Conservation (phyloP, 148 eudicot species). For the Chenopodium quinoa region DNA sequence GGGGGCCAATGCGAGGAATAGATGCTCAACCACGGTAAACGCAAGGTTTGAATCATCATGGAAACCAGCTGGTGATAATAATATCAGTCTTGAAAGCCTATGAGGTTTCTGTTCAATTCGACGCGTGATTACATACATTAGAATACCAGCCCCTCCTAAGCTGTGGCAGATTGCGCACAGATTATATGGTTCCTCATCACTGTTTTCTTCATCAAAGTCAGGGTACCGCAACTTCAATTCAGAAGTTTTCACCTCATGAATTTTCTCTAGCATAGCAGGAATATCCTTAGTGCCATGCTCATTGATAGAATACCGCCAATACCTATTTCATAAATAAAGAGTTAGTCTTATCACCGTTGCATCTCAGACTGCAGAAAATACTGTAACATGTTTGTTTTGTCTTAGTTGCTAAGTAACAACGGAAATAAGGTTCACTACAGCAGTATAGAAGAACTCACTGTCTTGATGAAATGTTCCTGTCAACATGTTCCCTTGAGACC, state of each 20-base stretch:
- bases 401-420: neutral
- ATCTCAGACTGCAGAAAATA: neutral
- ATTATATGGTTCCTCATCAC: slow-evolving; percentile 63
- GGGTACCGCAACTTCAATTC: slow-evolving; percentile 55
- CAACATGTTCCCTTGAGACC: slow-evolving; percentile 85
- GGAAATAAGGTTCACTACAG: neutral
- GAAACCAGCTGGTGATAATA: slow-evolving; percentile 93
- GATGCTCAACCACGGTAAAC: slow-evolving; percentile 55
- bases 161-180: slow-evolving; percentile 85
- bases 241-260: slow-evolving; percentile 70
- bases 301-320: slow-evolving; percentile 92
- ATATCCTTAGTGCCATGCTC: slow-evolving; percentile 93
- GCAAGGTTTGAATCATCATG: slow-evolving; percentile 66
- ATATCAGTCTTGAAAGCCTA: slow-evolving; percentile 71
- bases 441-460: slow-evolving; percentile 52
- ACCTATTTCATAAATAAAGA: slow-evolving; percentile 41
- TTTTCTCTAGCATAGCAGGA: slow-evolving; percentile 85
- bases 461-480: slow-evolving; percentile 72
- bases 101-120: slow-evolving; percentile 63
- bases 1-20: slow-evolving; percentile 61
- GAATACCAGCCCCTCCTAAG: slow-evolving; percentile 86
- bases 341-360: slow-evolving; percentile 4
- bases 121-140: slow-evolving; percentile 76
- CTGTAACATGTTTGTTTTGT: neutral
- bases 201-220: slow-evolving; percentile 38